phyloP scores from a whole-genome alignment of 805 yeast species.

The Kregervanrija delftensis region DNA sequence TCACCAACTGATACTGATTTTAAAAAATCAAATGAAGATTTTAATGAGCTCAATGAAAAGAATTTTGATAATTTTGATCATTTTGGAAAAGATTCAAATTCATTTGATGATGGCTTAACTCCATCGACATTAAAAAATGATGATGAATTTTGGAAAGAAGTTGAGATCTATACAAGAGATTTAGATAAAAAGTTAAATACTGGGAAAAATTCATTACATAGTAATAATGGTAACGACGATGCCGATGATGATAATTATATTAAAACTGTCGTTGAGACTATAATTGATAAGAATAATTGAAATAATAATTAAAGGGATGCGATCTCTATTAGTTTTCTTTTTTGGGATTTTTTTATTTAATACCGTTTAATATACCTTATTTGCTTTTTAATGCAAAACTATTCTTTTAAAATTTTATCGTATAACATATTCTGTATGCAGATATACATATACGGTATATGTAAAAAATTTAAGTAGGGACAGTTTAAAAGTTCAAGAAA shows the following conservation, averaged over 20 bases:
- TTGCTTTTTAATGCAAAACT: too few species aligned
- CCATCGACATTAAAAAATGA: conserved; percentile 15
- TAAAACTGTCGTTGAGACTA: conserved; percentile 14
- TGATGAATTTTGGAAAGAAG: conserved; percentile 25
- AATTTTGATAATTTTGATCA: background rate
- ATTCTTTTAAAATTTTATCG: too few species aligned
- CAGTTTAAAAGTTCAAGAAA: too few species aligned
- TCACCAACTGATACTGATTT: conserved; percentile 6
- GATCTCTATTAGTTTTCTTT: background rate
- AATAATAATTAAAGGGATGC: too few species aligned
- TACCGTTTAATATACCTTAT: too few species aligned
- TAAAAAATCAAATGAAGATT: conserved; percentile 1
- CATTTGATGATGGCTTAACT: conserved; percentile 3
- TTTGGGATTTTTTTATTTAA: too few species aligned
- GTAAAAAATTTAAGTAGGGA: too few species aligned
- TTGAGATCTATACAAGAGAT: conserved; percentile 24
- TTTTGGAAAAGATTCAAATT: background rate
- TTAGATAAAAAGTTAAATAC: conserved; percentile 13
- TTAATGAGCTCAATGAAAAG: background rate
- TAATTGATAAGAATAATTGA: background rate
- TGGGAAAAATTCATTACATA: conserved; percentile 8
- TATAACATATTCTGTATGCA: too few species aligned
- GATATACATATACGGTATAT: too few species aligned
- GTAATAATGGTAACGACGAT: conserved; percentile 5
- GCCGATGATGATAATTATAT: conserved; percentile 9